Base-by-base conservation (phyloP, 192 early-diverging fungal species). In the Pilobolus umbonatus region DNA sequence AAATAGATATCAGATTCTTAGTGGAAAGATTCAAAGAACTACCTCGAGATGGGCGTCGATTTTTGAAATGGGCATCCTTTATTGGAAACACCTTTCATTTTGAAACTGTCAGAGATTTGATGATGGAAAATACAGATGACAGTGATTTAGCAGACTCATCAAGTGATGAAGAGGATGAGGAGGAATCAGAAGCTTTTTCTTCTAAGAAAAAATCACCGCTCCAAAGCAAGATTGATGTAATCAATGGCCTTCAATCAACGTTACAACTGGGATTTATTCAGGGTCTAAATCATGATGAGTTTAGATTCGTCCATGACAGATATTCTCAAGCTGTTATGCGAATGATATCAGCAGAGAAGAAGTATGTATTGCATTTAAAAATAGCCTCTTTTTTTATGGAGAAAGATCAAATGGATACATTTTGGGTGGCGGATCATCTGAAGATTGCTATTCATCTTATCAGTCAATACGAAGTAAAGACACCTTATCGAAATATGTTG, bases 1-100 rank as follows among this genome's bases (percentile, higher is more conserved):
- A 62, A 22, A 51, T 57, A 19, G 55, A 68, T 34, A 57, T 57
- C 29, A 60, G 62, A 22, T 68, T 68, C 25, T 35, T 68, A 6
- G 54, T 62, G 11, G 46, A 48, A 15, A 32, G 67, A 22, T 45
- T 70, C 26, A 44, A 54, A 5, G 62, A 64, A 34, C 34, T 70
- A 24, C 57, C 68, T n/a, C 43, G 39, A 4, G 68, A 70, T 26
- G 62, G 68, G 17, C 57, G 55, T 28, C 43, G 31, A 5, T 64
- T 70, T 54, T 38, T 70, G 42, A 56, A 64, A 56, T 70, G 68
- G 68, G 68, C 68, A 9, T 58, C 68, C 1, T 64, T 70, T 42
- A 64, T 70, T 30, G 68, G 68, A 24, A 60, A 64, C 57, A 60
- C 32, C 26, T 70, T 70, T 35, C 54, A 57, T 6, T 70, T 43